phyloP scores from a whole-genome alignment of 192 early-diverging fungal species.

The Backusella tarrabulga region DNA sequence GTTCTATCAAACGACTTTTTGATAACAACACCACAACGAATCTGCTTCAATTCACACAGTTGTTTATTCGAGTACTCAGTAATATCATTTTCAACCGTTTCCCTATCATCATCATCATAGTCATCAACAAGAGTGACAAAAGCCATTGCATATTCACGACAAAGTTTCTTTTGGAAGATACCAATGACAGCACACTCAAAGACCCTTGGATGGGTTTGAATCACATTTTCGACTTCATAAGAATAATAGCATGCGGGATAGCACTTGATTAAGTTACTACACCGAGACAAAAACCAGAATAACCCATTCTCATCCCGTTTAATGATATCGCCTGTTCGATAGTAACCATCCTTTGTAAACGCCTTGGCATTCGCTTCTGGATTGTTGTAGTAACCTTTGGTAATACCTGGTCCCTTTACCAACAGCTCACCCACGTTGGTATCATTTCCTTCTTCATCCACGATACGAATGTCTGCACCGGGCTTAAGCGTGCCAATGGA shows the following conservation, averaged over 20 bases:
- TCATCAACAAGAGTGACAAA: not conserved
- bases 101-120: not conserved
- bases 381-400: slow-evolving; percentile 72
- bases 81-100: not conserved
- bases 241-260: slow-evolving; percentile 68
- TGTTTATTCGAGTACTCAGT: not conserved
- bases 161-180: not conserved
- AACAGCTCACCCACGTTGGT: slow-evolving; percentile 57
- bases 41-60: not conserved
- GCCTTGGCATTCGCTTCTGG: slow-evolving; percentile 55
- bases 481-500: slow-evolving; percentile 34
- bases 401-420: slow-evolving; percentile 73
- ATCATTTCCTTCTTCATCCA: slow-evolving; percentile 44
- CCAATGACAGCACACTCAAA: slow-evolving; percentile 38
- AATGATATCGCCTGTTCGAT: slow-evolving; percentile 84
- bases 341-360: slow-evolving; percentile 65
- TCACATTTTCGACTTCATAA: slow-evolving; percentile 72
- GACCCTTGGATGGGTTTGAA: slow-evolving; percentile 65
- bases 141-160: not conserved
- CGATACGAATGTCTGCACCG: slow-evolving; percentile 31
- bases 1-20: not conserved
- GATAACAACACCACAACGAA: not conserved
- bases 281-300: slow-evolving; percentile 74
- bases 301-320: slow-evolving; percentile 74
- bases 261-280: slow-evolving; percentile 88